Conservation (phyloP, 2,329 filamentous ascomycete genomes). For the Nectriaceae sp. region DNA sequence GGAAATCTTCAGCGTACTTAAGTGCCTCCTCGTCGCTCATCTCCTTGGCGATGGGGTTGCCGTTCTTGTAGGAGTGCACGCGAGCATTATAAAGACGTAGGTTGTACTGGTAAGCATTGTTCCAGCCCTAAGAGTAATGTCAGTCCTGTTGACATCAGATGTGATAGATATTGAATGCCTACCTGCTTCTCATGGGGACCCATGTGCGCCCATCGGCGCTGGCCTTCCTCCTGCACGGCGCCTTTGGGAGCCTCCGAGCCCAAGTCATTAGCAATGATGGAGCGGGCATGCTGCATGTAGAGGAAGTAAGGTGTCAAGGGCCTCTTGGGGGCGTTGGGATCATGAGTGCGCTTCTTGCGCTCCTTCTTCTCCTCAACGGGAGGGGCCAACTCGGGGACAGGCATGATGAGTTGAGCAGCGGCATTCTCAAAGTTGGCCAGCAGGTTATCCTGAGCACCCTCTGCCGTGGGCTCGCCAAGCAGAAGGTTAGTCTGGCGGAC, state of each 20-base stretch:
- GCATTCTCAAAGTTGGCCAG: slow-evolving; percentile 56
- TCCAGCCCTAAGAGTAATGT: slow-evolving; percentile 52
- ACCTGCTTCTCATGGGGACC: slow-evolving; percentile 68
- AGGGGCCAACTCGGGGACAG: slow-evolving; percentile 42
- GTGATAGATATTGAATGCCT: too few relatives aligned
- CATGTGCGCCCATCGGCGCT: slow-evolving; percentile 83
- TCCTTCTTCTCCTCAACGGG: slow-evolving; percentile 75
- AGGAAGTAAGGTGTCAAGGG: slow-evolving; percentile 94
- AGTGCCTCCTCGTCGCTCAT: slow-evolving; percentile 64
- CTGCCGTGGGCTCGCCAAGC: slow-evolving; percentile 63
- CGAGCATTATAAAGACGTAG: slow-evolving; percentile 66
- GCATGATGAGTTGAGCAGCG: slow-evolving; percentile 48
- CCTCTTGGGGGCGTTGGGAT: slow-evolving; percentile 93
- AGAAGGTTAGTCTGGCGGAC: slow-evolving; percentile 86
- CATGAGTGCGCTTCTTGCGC: slow-evolving; percentile 82
- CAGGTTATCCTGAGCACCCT: slow-evolving; percentile 45
- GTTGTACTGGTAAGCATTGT: slow-evolving; percentile 68
- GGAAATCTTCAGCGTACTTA: slow-evolving; percentile 59
- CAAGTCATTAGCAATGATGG: slow-evolving; percentile 78
- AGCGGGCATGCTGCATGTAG: slow-evolving; percentile 86
- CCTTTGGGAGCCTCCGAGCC: slow-evolving; percentile 77
- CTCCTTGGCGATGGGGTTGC: slow-evolving; percentile 58
- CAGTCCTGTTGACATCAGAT: too few relatives aligned
- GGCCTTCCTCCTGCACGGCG: slow-evolving; percentile 85
- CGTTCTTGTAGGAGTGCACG: slow-evolving; percentile 64